phyloP scores from a whole-genome alignment of 2,329 filamentous ascomycete genomes.

The Xylariales sp. region DNA sequence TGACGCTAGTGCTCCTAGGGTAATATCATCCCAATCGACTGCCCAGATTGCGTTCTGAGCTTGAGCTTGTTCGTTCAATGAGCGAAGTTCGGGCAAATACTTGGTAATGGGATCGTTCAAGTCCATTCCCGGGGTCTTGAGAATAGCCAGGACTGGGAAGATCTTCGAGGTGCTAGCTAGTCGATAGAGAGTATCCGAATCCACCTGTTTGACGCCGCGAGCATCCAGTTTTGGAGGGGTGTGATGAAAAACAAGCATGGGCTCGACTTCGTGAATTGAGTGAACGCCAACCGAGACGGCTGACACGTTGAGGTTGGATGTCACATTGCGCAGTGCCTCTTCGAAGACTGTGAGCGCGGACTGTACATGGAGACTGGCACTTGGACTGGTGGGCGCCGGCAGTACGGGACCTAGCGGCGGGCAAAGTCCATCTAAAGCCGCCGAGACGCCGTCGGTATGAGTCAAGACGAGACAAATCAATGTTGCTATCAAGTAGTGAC shows the following conservation, averaged over 20 bases:
- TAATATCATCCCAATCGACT: constrained; percentile 20
- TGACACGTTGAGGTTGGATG: constrained; percentile 21
- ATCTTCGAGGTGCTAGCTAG: constrained; percentile 5
- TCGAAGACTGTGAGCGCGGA: not conserved
- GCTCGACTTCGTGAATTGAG: constrained; percentile 18
- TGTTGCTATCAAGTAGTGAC: too few relatives aligned
- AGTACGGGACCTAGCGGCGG: constrained; percentile 2
- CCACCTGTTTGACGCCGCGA: constrained; percentile 3
- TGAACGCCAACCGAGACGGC: constrained; percentile 31
- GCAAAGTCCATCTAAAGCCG: constrained; percentile 1
- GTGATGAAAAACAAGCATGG: constrained; percentile 24
- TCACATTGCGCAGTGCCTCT: not conserved
- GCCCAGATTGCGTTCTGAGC: constrained; percentile 18
- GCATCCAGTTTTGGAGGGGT: constrained; percentile 17
- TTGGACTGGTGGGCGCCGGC: constrained; percentile 1
- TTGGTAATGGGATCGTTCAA: constrained; percentile 6
- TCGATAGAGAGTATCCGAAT: constrained; percentile 5
- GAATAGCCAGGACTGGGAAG: not conserved
- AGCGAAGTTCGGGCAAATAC: constrained; percentile 9
- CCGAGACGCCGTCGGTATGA: not conserved
- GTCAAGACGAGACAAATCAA: not conserved
- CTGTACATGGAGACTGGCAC: not conserved
- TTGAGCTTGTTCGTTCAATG: constrained; percentile 7
- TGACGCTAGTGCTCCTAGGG: constrained; percentile 24
- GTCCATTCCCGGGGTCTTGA: constrained; percentile 3